These are phyloP conservation scores for Bauhinia variegata DNA, from an alignment of 306 rosid genomes.

Conservation along the genomic window DNA sequence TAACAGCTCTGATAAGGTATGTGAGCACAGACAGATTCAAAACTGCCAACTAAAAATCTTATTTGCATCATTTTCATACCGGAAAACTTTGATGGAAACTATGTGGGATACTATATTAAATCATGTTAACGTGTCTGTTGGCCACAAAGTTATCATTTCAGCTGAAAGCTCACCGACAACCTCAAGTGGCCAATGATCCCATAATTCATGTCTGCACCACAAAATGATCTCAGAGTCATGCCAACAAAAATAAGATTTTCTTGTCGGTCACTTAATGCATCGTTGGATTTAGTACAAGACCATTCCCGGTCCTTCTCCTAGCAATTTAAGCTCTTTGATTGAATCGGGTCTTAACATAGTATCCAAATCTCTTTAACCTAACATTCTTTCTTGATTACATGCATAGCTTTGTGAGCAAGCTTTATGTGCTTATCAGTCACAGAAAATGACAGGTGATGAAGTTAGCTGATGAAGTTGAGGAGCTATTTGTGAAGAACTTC, in stretches of 20 bases:
- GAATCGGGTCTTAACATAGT: too few species aligned
- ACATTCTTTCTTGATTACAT: too few species aligned
- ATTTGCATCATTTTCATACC: not conserved
- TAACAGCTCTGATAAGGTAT: constrained; percentile 95
- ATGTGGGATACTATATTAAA: constrained; percentile 39
- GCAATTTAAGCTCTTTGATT: too few species aligned
- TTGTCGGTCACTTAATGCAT: constrained; percentile 72
- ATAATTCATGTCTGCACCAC: constrained; percentile 49
- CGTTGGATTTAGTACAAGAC: too few species aligned
- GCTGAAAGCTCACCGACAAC: constrained; percentile 60
- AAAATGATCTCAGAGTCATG: constrained; percentile 38
- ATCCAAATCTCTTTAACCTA: too few species aligned
- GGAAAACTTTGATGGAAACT: constrained; percentile 31
- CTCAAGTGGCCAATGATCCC: constrained; percentile 66
- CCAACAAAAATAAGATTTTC: constrained; percentile 46
- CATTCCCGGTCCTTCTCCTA: too few species aligned
- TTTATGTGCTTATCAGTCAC: constrained; percentile 42
- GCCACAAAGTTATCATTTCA: constrained; percentile 57
- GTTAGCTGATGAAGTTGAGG: constrained; percentile 84
- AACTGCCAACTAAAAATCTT: constrained; percentile 35
- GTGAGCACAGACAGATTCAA: constrained; percentile 20
- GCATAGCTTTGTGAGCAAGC: constrained; percentile 31
- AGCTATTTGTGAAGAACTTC: constrained; percentile 66
- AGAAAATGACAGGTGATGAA: constrained; percentile 71
- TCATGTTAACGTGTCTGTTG: constrained; percentile 53